Base-by-base conservation (phyloP, 306 rosid genomes). In the Alnus rubra region DNA sequence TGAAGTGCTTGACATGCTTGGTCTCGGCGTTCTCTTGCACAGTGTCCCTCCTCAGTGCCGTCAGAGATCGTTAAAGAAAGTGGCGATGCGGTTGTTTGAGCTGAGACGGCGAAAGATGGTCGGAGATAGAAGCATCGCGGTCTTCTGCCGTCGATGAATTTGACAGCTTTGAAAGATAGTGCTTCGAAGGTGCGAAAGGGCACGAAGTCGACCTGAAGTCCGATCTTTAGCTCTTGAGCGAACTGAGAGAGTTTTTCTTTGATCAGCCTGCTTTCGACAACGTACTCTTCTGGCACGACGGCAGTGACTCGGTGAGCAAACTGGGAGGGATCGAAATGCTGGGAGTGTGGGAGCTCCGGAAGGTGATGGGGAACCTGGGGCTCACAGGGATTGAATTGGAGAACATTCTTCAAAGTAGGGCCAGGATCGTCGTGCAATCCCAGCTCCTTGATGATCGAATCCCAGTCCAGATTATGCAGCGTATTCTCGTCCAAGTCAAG, bases 381-480 rank as follows among this genome's bases (percentile, higher is more conserved):
- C 7, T 84, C 88, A 52, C 70, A 70, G 51, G 76, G 68, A 23
- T 75, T 80, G 33, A 82, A 63, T 42, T 67, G 73, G 0, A 68
- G 52, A 74, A 53, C 73, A 31, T 42, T 58, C 50, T 81, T 86
- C 45, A 86, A 75, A 23, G 83, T 69, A 44, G 86, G 77, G 8
- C 42, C 76, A 0, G 92, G 76, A 52, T 94, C 98, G 9, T 94
- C 94, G 58, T 88, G 86, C 4, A 90, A 82, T 9, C 90, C 96
- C 78, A 92, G 73, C 73, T 94, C 98, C 67, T 77, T 89, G 87
- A 90, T 88, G 86, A 94, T 84, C 30, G 94, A 83, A 60, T 94
- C 97, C 98, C 97, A 94, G 19, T 94, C 98, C 30, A 90, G 76
- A 74, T 71, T 82, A 14, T 93, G 94, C 75, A 89, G 69, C 39